phyloP scores from a whole-genome alignment of 1,139 yeast species.

The Blastobotrys niveus region DNA sequence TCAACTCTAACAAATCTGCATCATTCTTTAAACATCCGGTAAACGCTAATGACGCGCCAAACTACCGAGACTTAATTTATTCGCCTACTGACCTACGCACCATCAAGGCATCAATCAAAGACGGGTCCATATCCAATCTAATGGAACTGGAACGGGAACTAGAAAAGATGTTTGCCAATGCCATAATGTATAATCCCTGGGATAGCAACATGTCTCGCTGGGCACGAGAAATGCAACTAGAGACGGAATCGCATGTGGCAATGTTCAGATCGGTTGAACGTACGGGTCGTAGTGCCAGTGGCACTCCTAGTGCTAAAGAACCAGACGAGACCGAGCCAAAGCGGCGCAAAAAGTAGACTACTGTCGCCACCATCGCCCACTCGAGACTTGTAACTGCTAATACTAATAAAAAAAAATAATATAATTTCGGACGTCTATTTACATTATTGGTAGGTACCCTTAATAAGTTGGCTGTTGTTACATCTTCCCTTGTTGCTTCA shows the following conservation, averaged over 20 bases:
- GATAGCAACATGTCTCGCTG: slow-evolving; percentile 57
- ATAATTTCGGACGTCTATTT: neutral
- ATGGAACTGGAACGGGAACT: slow-evolving; percentile 61
- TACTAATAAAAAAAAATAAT: slow-evolving; percentile 3
- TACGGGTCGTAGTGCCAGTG: slow-evolving; percentile 17
- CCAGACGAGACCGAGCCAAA: slow-evolving; percentile 9
- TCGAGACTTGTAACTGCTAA: neutral
- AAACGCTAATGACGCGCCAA: slow-evolving; percentile 59
- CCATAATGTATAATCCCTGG: slow-evolving; percentile 71
- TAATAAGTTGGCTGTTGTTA: too few relatives aligned
- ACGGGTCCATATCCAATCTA: slow-evolving; percentile 46
- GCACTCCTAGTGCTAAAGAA: slow-evolving; percentile 12
- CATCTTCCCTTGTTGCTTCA: slow-evolving; percentile 26
- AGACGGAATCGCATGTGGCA: slow-evolving; percentile 34
- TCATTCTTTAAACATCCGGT: slow-evolving; percentile 72
- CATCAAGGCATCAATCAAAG: slow-evolving; percentile 53
- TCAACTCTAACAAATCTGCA: slow-evolving; percentile 66
- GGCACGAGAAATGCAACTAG: slow-evolving; percentile 56
- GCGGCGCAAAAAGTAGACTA: slow-evolving; percentile 9
- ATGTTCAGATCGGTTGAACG: slow-evolving; percentile 34
- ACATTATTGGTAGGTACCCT: too few relatives aligned
- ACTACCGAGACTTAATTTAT: slow-evolving; percentile 55
- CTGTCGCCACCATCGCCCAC: neutral
- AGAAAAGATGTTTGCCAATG: slow-evolving; percentile 75
- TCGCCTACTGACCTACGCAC: slow-evolving; percentile 66